Evolutionary conservation across 768 basidiomycete genomes (phyloP).

Genomic region (Suillus discolor): DNA sequence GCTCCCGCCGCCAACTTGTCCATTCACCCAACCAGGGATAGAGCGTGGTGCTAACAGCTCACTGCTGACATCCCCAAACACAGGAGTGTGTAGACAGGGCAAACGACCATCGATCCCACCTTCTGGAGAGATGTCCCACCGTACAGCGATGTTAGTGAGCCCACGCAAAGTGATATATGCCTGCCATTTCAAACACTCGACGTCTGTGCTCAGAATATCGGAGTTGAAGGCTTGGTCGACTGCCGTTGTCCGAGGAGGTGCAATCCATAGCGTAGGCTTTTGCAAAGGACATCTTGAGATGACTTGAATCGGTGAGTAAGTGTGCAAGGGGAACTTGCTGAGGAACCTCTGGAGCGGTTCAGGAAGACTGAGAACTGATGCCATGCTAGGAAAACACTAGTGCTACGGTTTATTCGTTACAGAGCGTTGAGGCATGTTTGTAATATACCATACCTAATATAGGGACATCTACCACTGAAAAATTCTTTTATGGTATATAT

Average conservation of each 20-base stretch:
- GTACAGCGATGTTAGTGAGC: constrained; percentile 50
- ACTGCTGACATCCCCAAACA: constrained; percentile 33
- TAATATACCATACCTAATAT: background rate
- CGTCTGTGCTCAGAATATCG: constrained; percentile 64
- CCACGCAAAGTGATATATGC: constrained; percentile 69
- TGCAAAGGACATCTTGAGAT: constrained; percentile 25
- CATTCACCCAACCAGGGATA: constrained; percentile 78
- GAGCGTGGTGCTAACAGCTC: constrained; percentile 63
- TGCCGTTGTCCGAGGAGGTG: constrained; percentile 40
- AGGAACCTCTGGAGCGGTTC: constrained; percentile 51
- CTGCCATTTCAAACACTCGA: constrained; percentile 91
- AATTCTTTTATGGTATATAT: background rate
- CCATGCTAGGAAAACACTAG: constrained; percentile 8
- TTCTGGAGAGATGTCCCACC: constrained; percentile 69
- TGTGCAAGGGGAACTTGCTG: constrained; percentile 61
- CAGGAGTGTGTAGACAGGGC: constrained; percentile 69
- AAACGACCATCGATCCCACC: constrained; percentile 71
- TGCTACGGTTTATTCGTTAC: background rate
- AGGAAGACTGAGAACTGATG: constrained; percentile 32
- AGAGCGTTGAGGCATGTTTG: background rate
- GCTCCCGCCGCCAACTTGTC: constrained; percentile 42
- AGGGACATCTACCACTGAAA: background rate
- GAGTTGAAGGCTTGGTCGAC: constrained; percentile 16
- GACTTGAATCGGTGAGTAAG: constrained; percentile 44
- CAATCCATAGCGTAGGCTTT: constrained; percentile 67